These are phyloP conservation scores for Aspergillus wentii DNA, from an alignment of 495 filamentous ascomycete genomes.

Conservation along the genomic window DNA sequence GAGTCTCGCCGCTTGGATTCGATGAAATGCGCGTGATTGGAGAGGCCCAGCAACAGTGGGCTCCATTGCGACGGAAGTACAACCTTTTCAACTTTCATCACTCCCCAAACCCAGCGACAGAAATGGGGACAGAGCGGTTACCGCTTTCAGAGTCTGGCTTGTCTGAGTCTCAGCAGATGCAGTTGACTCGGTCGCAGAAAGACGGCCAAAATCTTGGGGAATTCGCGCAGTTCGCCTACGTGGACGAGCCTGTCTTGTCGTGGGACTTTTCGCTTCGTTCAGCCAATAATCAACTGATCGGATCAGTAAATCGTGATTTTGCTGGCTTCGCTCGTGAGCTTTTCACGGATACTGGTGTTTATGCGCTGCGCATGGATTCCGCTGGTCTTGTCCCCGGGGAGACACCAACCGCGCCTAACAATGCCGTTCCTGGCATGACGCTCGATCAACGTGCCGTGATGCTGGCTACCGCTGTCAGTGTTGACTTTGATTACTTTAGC, in stretches of 20 bases:
- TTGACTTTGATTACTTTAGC: constrained; percentile 74
- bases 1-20: constrained; percentile 47
- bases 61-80: constrained; percentile 61
- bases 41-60: constrained; percentile 66
- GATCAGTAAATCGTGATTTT: constrained; percentile 65
- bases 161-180: constrained; percentile 44
- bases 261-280: constrained; percentile 56
- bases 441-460: constrained; percentile 68
- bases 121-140: constrained; percentile 31
- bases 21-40: constrained; percentile 61
- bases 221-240: constrained; percentile 60
- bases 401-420: constrained; percentile 12
- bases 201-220: constrained; percentile 29
- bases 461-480: constrained; percentile 64
- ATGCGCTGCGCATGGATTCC: constrained; percentile 65
- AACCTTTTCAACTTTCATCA: constrained; percentile 56
- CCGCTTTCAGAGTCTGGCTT: constrained; percentile 41
- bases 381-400: constrained; percentile 40
- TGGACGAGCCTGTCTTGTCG: constrained; percentile 52
- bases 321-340: constrained; percentile 64
- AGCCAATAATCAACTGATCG: constrained; percentile 42
- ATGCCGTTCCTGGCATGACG: constrained; percentile 49
- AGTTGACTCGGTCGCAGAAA: constrained; percentile 28
- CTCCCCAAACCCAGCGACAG: constrained; percentile 26
- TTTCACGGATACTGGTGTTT: constrained; percentile 69